phyloP scores from a whole-genome alignment of 2,329 filamentous ascomycete genomes.

The Colletotrichum sansevieriae region DNA sequence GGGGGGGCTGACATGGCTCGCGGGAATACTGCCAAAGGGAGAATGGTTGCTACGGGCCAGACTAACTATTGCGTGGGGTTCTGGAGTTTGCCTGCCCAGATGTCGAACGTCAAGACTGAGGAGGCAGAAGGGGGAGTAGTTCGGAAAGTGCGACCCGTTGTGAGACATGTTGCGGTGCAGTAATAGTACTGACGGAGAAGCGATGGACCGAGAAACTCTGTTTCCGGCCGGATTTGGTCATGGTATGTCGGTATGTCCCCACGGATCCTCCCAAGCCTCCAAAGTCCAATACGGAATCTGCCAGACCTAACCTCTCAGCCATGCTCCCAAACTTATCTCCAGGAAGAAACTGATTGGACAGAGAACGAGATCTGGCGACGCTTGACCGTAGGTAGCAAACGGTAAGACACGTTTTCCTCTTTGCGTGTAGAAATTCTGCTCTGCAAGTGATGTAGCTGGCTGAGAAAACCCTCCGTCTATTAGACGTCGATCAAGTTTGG shows the following conservation, averaged over 20 bases:
- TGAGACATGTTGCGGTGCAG: constrained; percentile 15
- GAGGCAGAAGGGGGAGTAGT: not conserved
- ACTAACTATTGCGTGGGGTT: not conserved
- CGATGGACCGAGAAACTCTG: constrained; percentile 16
- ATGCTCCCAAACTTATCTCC: not conserved
- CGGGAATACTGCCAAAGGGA: constrained; percentile 21
- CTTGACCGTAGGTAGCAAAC: constrained; percentile 24
- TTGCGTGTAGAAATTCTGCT: constrained; percentile 29
- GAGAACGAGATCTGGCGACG: constrained; percentile 15
- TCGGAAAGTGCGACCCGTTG: constrained; percentile 17
- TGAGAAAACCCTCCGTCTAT: not conserved
- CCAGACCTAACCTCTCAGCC: not conserved
- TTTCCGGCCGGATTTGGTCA: constrained; percentile 29
- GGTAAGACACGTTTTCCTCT: constrained; percentile 22
- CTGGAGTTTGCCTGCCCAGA: constrained; percentile 27
- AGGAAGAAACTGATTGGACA: constrained; percentile 13
- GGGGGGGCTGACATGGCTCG: constrained; percentile 23
- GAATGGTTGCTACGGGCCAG: constrained; percentile 19
- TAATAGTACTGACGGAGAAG: constrained; percentile 19
- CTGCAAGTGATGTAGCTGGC: not conserved
- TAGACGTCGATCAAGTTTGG: constrained; percentile 33
- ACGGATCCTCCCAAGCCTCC: constrained; percentile 3
- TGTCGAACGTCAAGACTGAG: not conserved
- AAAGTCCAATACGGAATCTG: constrained; percentile 17
- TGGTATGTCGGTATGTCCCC: not conserved